Evolutionary conservation across 306 rosid species (phyloP).

Genomic region (Medicago lupulina): DNA sequence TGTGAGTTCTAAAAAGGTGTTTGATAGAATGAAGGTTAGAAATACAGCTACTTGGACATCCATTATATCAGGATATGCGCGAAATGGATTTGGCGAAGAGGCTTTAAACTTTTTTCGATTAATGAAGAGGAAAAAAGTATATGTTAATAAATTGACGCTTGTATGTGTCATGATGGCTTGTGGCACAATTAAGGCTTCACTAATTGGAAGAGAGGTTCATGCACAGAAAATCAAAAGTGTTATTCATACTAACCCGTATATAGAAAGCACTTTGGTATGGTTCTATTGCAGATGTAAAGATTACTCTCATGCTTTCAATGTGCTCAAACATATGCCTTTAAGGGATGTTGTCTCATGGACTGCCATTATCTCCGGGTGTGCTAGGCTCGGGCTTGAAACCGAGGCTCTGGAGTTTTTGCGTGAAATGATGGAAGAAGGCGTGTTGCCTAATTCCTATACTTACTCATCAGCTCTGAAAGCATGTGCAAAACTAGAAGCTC

Average conservation of each 20-base stretch:
- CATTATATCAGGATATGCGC: constrained; percentile 87
- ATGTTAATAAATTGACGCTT: constrained; percentile 66
- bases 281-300: constrained; percentile 84
- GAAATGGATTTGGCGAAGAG: constrained; percentile 77
- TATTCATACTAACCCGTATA: constrained; percentile 50
- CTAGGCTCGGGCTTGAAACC: constrained; percentile 66
- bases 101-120: constrained; percentile 67
- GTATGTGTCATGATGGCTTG: constrained; percentile 82
- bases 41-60: constrained; percentile 97
- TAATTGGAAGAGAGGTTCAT: constrained; percentile 81
- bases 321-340: constrained; percentile 73
- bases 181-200: constrained; percentile 62
- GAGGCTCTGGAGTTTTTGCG: constrained; percentile 78
- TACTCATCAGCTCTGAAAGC: constrained; percentile 87
- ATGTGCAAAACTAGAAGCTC: constrained; percentile 69
- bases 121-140: constrained; percentile 67
- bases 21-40: constrained; percentile 68
- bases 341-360: constrained; percentile 95
- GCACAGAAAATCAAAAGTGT: constrained; percentile 66
- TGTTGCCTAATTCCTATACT: constrained; percentile 79
- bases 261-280: constrained; percentile 90
- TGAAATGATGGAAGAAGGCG: constrained; percentile 83
- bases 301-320: constrained; percentile 65
- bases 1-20: constrained; percentile 64
- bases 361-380: constrained; percentile 87